Conservation (phyloP, 129 eudicot species). For the Smallanthus sonchifolius region DNA sequence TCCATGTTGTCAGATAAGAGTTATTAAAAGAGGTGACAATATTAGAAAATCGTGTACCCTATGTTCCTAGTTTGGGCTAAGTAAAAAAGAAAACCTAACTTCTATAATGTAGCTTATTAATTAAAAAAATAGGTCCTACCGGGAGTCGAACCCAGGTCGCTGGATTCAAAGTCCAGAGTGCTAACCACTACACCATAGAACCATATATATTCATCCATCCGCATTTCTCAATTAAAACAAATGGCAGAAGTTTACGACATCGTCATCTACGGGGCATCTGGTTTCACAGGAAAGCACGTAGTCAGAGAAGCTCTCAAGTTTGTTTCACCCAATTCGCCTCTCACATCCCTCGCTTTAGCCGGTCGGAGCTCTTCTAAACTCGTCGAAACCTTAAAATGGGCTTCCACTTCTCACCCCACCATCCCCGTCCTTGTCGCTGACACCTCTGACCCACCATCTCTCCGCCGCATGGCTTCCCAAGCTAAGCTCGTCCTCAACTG, state of each 20-base stretch:
- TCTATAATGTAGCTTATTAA: too few relatives aligned
- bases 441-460: conserved; percentile 50
- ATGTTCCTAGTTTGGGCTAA: neutral
- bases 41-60: neutral
- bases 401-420: conserved; percentile 36
- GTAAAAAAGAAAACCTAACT: too few relatives aligned
- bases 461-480: conserved; percentile 56
- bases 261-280: conserved; percentile 83
- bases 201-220: neutral
- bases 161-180: conserved; percentile 99
- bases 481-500: conserved; percentile 62
- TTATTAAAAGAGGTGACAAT: neutral
- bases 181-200: conserved; percentile 66
- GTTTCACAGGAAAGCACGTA: conserved; percentile 89
- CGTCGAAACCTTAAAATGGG: conserved; percentile 53
- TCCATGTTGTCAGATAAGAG: too few relatives aligned
- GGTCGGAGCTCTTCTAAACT: conserved; percentile 46
- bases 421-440: conserved; percentile 43
- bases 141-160: conserved; percentile 99
- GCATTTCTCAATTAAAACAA: fast-evolving
- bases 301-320: conserved; percentile 81
- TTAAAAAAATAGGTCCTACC: conserved; percentile 62
- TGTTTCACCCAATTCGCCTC: conserved; percentile 55
- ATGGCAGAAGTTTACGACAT: conserved; percentile 46
- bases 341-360: conserved; percentile 60